Evolutionary conservation across 768 basidiomycete genomes (phyloP).

Genomic region (Asterophora parasitica): DNA sequence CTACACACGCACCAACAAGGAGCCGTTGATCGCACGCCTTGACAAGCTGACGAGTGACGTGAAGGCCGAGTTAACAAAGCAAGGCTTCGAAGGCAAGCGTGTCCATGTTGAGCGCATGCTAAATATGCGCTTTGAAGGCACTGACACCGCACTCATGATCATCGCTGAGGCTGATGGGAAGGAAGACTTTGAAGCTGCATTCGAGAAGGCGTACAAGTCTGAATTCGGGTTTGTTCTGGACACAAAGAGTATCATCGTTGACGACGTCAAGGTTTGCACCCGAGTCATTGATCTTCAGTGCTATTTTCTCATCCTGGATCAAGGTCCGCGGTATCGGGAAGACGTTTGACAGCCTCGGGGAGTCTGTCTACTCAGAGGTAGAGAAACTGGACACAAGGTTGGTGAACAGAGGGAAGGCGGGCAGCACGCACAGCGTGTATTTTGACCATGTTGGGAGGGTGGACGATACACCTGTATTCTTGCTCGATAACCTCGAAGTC

Average conservation of each 20-base stretch:
- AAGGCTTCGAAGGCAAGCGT: slow-evolving; percentile 77
- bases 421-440: slow-evolving; percentile 64
- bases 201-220: slow-evolving; percentile 73
- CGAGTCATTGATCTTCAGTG: not conserved
- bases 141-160: slow-evolving; percentile 91
- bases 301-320: not conserved
- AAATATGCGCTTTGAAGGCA: slow-evolving; percentile 92
- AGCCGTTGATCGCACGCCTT: slow-evolving; percentile 56
- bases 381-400: slow-evolving; percentile 40
- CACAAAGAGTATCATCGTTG: slow-evolving; percentile 77
- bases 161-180: slow-evolving; percentile 55
- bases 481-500: slow-evolving; percentile 57
- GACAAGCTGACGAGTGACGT: slow-evolving; percentile 66
- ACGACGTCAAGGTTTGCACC: slow-evolving; percentile 74
- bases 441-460: slow-evolving; percentile 79
- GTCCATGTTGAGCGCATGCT: slow-evolving; percentile 77
- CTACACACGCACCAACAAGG: slow-evolving; percentile 56
- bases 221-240: slow-evolving; percentile 93
- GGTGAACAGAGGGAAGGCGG: slow-evolving; percentile 41
- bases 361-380: slow-evolving; percentile 76
- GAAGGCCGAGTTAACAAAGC: slow-evolving; percentile 57
- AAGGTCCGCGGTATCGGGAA: slow-evolving; percentile 88
- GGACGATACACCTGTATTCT: slow-evolving; percentile 73
- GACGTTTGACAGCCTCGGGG: slow-evolving; percentile 77
- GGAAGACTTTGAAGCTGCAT: slow-evolving; percentile 76